Evolutionary conservation across 2,329 filamentous ascomycete genomes (phyloP), one percentile per base, ranked within the genome.

Genomic region (Canariomyces notabilis): DNA sequence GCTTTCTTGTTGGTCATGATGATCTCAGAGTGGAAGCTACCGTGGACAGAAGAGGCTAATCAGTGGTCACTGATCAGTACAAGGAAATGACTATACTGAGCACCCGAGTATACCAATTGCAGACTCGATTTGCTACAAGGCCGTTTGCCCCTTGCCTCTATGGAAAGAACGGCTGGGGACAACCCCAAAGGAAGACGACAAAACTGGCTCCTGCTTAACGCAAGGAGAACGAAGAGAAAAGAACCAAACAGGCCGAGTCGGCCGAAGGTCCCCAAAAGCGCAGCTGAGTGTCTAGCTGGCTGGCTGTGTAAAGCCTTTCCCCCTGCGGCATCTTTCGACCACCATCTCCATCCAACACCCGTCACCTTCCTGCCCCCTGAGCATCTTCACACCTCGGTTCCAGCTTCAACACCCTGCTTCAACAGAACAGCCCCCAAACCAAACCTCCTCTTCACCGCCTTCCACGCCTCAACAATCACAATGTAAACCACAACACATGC

Each of bases 401-500:
- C 34, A 20, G 8, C n/a, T 12, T 34, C 16, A 2, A 4, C n/a
- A n/a, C n/a, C n/a, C n/a, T n/a, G 12, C 31, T 35, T 50, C 43
- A 35, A 11, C 6, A 41, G 5, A 3, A 35, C 7, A 11, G 52
- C 18, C 3, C 52, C 51, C 42, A 53, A 18, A 2, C 39, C 45
- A 32, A 53, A 50, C 32, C 47, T 18, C 21, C 57, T 51, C 72
- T 89, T 89, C 12, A 69, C 65, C 44, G 76, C 83, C 67, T 88
- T 88, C 82, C 83, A 89, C 0, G 58, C 56, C 67, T 89, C 85
- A 2, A 87, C 71, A 7, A 85, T 74, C 0, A 65, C 64, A 39
- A 87, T 69, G 63, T 87, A 89, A 7, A 77, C 61, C 2, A 75
- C 63, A 0, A 82, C 72, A 26, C 72, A 76, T 15, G 77, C 72